Conservation (phyloP, 306 rosid species). For the Abrus pulchellus region DNA sequence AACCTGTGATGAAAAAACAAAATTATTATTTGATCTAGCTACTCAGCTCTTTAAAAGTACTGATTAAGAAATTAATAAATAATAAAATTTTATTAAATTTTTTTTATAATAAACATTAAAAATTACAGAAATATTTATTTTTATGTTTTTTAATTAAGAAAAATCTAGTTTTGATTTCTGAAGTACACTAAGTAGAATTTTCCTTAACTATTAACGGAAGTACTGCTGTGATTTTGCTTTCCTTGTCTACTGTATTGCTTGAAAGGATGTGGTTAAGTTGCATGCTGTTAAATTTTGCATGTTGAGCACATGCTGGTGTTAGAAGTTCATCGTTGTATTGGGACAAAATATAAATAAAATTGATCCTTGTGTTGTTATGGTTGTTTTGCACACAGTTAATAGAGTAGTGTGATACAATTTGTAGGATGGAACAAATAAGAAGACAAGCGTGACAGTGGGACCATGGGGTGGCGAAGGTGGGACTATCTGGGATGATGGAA, state of each 20-base stretch:
- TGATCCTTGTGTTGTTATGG: too few species aligned
- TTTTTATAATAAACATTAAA: too few species aligned
- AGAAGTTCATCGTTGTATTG: not conserved
- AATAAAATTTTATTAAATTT: too few species aligned
- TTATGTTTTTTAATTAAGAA: too few species aligned
- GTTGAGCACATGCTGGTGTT: not conserved
- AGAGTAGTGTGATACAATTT: not conserved
- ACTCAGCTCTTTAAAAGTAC: too few species aligned
- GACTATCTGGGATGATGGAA: constrained; percentile 72
- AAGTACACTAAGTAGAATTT: too few species aligned
- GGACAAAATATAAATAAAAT: too few species aligned
- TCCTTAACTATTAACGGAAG: not conserved
- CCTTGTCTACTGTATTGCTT: too few species aligned
- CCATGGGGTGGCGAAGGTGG: constrained; percentile 87
- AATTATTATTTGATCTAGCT: too few species aligned
- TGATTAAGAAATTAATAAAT: too few species aligned
- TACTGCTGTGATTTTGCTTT: not conserved
- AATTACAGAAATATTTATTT: too few species aligned
- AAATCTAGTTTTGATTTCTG: too few species aligned
- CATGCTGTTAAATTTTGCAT: not conserved
- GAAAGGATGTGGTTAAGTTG: not conserved
- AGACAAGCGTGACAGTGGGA: constrained; percentile 56
- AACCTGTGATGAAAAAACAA: not conserved
- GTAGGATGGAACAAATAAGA: constrained; percentile 51
- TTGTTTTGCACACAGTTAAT: not conserved